Base-by-base conservation (phyloP, 352 stramenopile genomes). In the Saprolegnia parasitica region DNA sequence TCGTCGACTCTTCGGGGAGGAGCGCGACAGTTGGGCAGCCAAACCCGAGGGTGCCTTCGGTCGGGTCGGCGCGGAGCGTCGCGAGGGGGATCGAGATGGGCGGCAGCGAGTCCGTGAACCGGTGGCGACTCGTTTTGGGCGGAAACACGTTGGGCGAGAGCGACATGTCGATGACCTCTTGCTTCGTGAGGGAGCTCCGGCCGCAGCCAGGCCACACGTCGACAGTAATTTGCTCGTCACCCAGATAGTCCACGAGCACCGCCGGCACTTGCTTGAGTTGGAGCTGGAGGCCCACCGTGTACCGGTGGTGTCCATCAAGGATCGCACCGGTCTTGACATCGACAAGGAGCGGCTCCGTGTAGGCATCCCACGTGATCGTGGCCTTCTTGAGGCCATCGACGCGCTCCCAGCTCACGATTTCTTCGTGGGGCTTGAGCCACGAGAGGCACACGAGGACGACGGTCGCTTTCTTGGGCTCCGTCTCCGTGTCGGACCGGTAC, bases 401-500 rank as follows among this genome's bases (percentile, higher is more conserved):
- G 54, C 83, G 85, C 60, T 91, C 87, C 73, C 73, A 78, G 70
- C 84, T 93, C 76, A 95, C 87, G 56, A 92, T 87, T 65, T 89
- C 75, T 71, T 95, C 87, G 68, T 95, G 87, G 4, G 87, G 80
- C 68, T 95, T 93, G 39, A 95, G 83, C 87, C 87, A 95, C 21
- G 79, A 47, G 23, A 95, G 77, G 47, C 90, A 81, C 8, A 95
- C 87, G 24, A 95, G 84, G 67, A 92, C 81, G 56, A 95, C 87
- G 52, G 90, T 75, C 3, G 81, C 81, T 60, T 93, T 92, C 71
- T 89, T 78, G 9, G 85, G 85, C 37, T 67, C 56, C 16, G 21
- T 10, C n/a, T 57, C 52, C 4, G 66, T 76, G 65, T 93, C 85
- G 54, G 81, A 89, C 65, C 83, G 86, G 72, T 92, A 95, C 58